Evolutionary conservation across 805 yeast genomes (phyloP).

Genomic region (Saturnispora sanitii): DNA sequence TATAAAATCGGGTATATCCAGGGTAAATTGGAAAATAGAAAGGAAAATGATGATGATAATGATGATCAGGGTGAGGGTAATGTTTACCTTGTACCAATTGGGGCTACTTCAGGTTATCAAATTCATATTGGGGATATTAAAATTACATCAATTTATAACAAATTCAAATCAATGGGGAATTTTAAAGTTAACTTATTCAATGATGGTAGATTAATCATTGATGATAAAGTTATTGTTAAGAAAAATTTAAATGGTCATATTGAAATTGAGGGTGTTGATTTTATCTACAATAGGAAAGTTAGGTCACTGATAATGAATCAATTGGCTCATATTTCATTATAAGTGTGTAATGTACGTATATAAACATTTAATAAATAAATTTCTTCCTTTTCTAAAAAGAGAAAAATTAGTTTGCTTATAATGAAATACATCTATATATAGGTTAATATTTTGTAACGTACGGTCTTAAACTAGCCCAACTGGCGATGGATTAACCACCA

Average conservation of each 20-base stretch:
- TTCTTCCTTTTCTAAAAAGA: slow-evolving; percentile 30
- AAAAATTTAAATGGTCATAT: slow-evolving; percentile 77
- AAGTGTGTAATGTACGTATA: not conserved
- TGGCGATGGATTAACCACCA: no score
- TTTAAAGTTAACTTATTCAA: slow-evolving; percentile 82
- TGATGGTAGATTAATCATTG: slow-evolving; percentile 85
- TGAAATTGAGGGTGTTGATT: slow-evolving; percentile 63
- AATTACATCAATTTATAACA: slow-evolving; percentile 67
- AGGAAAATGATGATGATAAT: not conserved
- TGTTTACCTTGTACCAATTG: not conserved
- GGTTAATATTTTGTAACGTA: no score
- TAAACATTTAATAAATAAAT: not conserved
- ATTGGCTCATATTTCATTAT: slow-evolving; percentile 7
- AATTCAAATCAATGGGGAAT: slow-evolving; percentile 44
- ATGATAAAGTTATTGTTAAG: slow-evolving; percentile 62
- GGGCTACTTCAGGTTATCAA: slow-evolving; percentile 1
- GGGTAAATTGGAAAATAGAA: slow-evolving; percentile 4
- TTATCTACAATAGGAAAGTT: slow-evolving; percentile 1
- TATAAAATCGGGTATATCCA: slow-evolving; percentile 7
- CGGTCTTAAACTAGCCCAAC: no score
- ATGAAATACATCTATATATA: no score
- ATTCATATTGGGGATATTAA: slow-evolving; percentile 79
- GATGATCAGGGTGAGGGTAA: not conserved
- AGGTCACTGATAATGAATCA: slow-evolving; percentile 6
- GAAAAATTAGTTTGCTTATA: no score